Conservation (phyloP, 1,284 basidiomycete species). For the Cutaneotrichosporon cavernicola region DNA sequence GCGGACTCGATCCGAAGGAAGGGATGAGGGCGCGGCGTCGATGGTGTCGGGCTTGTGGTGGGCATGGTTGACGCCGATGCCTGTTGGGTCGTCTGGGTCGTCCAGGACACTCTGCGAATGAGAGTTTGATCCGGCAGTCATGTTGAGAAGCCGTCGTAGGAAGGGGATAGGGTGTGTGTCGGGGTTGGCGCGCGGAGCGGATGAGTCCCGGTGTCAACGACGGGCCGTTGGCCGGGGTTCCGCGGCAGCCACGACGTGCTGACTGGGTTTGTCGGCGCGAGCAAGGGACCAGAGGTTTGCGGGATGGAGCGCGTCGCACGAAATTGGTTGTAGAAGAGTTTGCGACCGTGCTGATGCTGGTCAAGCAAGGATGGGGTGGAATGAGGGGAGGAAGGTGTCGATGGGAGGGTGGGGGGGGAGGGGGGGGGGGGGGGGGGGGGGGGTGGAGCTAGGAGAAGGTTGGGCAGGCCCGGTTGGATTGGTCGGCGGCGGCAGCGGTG, state of each 20-base stretch:
- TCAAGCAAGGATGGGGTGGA: neutral
- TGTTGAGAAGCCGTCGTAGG: neutral
- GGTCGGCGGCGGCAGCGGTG: neutral
- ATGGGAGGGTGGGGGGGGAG: neutral
- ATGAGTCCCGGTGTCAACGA: constrained; percentile 4
- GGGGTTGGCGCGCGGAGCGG: neutral
- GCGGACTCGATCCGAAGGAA: neutral
- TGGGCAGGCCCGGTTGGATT: neutral
- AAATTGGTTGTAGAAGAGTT: neutral
- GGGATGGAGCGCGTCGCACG: neutral
- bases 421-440: neutral
- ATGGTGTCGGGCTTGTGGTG: neutral
- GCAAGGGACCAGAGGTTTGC: neutral
- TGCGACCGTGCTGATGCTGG: neutral
- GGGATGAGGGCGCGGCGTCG: neutral
- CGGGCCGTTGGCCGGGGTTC: constrained; percentile 1
- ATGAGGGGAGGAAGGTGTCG: neutral
- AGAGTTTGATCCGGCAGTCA: neutral
- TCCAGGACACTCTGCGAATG: neutral
- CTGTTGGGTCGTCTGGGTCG: neutral
- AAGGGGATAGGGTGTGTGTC: neutral
- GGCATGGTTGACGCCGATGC: neutral
- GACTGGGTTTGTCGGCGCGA: neutral
- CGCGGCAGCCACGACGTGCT: neutral
- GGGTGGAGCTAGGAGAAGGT: neutral